Percentiles rank a stretch among this genome's conserved stretches.
Conservation (phyloP, 331 rosid genomes). For the Malus hybrid region DNA sequence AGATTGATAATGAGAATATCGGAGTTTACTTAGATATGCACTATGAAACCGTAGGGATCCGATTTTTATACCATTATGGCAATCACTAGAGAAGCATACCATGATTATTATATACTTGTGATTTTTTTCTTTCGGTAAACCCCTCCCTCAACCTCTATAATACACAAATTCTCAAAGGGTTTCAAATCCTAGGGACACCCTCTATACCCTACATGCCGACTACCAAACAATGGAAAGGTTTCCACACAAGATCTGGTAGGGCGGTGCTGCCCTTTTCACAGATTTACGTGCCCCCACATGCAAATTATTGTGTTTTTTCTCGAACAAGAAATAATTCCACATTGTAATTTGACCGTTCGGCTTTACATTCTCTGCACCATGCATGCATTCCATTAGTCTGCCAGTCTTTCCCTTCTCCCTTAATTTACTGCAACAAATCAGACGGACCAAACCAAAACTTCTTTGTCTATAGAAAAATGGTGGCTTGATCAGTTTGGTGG, state of each 20-base stretch:
- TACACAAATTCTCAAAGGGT: neutral
- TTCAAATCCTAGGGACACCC: neutral
- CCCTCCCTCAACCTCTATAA: neutral
- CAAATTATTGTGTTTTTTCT: neutral
- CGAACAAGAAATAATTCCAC: neutral
- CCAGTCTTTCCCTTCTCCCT: neutral
- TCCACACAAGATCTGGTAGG: neutral
- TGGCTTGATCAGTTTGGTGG: neutral
- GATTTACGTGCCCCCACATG: constrained; percentile 7
- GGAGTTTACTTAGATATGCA: too few species aligned
- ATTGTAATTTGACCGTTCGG: constrained; percentile 14
- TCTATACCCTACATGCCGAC: constrained; percentile 1
- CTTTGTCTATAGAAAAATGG: neutral
- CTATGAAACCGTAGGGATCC: neutral
- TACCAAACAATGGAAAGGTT: neutral
- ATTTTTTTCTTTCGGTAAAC: neutral
- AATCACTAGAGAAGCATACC: neutral
- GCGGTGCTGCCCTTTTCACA: neutral
- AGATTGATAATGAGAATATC: too few species aligned
- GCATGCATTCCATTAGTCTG: neutral
- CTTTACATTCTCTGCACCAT: neutral
- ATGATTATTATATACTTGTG: neutral
- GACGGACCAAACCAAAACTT: neutral
- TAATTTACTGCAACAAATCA: constrained; percentile 7
- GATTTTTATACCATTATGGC: neutral